Base-by-base conservation (phyloP, 2,329 filamentous ascomycete species). In the Aurifilum marmelostoma region DNA sequence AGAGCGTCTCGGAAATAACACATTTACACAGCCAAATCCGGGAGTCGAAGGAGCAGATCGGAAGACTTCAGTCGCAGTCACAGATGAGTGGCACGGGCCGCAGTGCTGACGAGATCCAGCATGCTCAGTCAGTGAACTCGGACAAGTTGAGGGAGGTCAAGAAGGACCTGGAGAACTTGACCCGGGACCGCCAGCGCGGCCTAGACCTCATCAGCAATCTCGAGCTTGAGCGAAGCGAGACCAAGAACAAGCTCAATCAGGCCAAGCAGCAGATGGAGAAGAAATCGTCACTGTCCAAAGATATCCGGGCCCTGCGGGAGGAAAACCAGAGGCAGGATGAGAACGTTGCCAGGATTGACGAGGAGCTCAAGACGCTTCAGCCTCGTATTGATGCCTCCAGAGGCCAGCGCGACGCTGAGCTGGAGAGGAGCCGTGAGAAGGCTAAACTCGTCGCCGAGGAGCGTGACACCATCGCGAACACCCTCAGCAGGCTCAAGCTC, bases 101-200 rank as follows among this genome's bases (percentile, higher is more conserved):
- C 71, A 92, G 92, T 39, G 86, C 93, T 8, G 92, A 97, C 66
- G 92, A 96, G 73, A 94, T 98, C 66, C 92, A 96, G 74, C 89
- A 92, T 66, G 88, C 94, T 62, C 88, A 94, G 71, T 88, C 88
- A 62, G 80, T 82, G 24, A 85, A 90, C 67, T 87, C 86, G 27
- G 92, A 94, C 70, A 88, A 92, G 75, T 85, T 89, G 73, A 88
- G 90, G 67, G 80, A 81, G 29, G 80, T 89, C 37, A 93, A 92
- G 76, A 83, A 83, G 56, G 86, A 83, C 58, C 84, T 95, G 16
- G 80, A 85, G 8, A 92, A 91, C 74, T 80, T 97, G 41, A 87
- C 85, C 0, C 82, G 80, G 16, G 92, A 96, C 43, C 89, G 88
- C 73, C 92, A 97, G 73, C 88, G 91, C 52, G 85, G 88, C 66